phyloP scores from a whole-genome alignment of 176 grass and related monocot species.

The Elymus sibiricus region DNA sequence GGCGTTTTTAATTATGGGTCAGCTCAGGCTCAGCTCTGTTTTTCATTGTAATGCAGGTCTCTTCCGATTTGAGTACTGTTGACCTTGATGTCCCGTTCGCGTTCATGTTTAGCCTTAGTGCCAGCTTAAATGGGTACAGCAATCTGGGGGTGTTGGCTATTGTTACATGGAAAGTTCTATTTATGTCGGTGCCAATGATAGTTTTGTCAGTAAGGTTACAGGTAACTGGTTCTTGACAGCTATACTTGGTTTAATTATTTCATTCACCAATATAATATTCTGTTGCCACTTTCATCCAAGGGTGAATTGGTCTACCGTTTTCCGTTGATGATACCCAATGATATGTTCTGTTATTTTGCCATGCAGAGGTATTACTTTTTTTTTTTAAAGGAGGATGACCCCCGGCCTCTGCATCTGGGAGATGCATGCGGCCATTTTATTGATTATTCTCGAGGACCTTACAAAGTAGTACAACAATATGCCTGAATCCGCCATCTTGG shows the following conservation, averaged over 20 bases:
- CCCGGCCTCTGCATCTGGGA: too few relatives aligned
- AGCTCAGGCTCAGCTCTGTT: not conserved
- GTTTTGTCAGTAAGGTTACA: conserved; percentile 66
- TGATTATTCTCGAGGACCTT: too few relatives aligned
- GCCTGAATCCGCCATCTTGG: too few relatives aligned
- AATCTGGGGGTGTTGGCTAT: conserved; percentile 82
- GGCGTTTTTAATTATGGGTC: not conserved
- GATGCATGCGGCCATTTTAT: too few relatives aligned
- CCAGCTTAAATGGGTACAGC: conserved; percentile 64
- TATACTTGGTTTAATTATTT: not conserved
- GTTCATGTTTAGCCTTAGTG: conserved; percentile 48
- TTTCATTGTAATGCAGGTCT: conserved; percentile 54
- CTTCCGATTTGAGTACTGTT: conserved; percentile 76
- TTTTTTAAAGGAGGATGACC: too few relatives aligned
- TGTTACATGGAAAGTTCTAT: conserved; percentile 94
- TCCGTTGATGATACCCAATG: not conserved
- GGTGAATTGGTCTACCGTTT: not conserved
- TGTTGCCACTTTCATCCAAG: conserved; percentile 1
- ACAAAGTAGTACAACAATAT: too few relatives aligned
- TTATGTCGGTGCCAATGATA: conserved; percentile 64
- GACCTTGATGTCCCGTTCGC: conserved; percentile 85
- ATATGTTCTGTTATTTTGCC: conserved; percentile 5
- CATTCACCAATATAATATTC: not conserved
- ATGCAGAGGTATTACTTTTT: conserved; percentile 89
- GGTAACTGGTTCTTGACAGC: conserved; percentile 28